phyloP scores from a whole-genome alignment of 208 protist species.

The Sergeia podlipaevii region DNA sequence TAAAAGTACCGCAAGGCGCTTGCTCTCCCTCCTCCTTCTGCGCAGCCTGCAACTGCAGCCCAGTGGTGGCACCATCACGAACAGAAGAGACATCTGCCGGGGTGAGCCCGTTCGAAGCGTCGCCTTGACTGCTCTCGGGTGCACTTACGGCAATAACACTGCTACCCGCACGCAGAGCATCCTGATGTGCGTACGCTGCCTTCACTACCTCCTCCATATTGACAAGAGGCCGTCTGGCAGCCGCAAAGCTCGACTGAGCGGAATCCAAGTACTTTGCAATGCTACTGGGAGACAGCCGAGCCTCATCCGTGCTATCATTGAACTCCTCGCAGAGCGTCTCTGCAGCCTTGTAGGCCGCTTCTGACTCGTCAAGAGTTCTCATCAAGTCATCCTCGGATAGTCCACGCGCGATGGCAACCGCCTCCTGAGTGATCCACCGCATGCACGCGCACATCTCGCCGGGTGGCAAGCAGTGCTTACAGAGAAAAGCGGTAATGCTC shows the following conservation, averaged over 20 bases:
- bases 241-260: not conserved
- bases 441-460: not conserved
- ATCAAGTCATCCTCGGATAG: conserved; percentile 9
- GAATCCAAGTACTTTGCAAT: not conserved
- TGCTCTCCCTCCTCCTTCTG: no score
- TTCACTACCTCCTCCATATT: conserved; percentile 8
- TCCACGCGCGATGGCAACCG: not conserved
- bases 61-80: no score
- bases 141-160: no score
- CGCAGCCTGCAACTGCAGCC: no score
- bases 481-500: conserved; percentile 17
- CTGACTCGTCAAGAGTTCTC: not conserved
- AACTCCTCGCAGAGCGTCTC: not conserved
- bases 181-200: not conserved
- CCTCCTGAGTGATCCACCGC: conserved; percentile 6
- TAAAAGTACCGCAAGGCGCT: no score
- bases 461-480: conserved; percentile 21
- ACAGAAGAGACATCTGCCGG: no score
- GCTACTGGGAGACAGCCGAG: not conserved
- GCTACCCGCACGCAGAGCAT: not conserved
- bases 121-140: no score
- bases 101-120: no score
- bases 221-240: conserved; percentile 1
- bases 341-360: not conserved
- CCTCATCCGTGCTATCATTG: not conserved